Percentiles rank a stretch among this genome's conserved stretches.
These are phyloP conservation scores for Agaricus bisporus DNA, from an alignment of 768 basidiomycete genomes.

Conservation along the genomic window DNA sequence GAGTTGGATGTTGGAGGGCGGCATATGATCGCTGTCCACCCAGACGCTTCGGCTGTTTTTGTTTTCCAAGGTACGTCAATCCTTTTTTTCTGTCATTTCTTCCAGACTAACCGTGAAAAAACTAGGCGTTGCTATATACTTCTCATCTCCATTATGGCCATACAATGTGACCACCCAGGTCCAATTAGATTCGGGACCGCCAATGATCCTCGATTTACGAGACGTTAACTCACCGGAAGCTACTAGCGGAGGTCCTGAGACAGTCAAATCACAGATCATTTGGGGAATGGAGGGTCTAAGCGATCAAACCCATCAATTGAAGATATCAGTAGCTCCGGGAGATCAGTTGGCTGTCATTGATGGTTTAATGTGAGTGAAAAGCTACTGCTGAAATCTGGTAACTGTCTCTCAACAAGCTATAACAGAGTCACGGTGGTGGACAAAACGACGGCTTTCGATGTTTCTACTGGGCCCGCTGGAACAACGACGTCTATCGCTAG, in stretches of 20 bases:
- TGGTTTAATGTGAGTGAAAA: conserved; percentile 27
- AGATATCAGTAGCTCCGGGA: conserved; percentile 27
- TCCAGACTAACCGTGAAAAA: too few species aligned
- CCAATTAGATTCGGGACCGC: conserved; percentile 20
- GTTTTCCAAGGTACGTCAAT: conserved; percentile 4
- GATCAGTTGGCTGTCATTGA: conserved; percentile 32
- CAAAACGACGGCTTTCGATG: background rate
- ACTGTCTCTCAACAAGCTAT: background rate
- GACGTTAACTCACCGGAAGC: conserved; percentile 5
- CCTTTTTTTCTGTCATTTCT: background rate
- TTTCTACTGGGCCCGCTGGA: too few species aligned
- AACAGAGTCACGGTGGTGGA: background rate
- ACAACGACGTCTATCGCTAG: too few species aligned
- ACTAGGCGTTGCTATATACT: conserved; percentile 30
- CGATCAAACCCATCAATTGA: conserved; percentile 28
- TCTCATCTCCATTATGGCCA: conserved; percentile 31
- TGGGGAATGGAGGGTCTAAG: conserved; percentile 27
- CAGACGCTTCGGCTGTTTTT: conserved; percentile 6
- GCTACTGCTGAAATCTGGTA: background rate
- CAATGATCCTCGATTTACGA: conserved; percentile 20
- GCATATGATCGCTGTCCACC: background rate
- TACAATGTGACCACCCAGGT: conserved; percentile 26
- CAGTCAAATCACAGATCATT: conserved; percentile 28
- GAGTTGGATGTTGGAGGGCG: background rate
- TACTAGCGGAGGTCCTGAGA: conserved; percentile 23